Percentiles rank a stretch among this genome's conserved stretches.
Conservation (phyloP, 768 basidiomycete genomes). For the Suillus americanus region DNA sequence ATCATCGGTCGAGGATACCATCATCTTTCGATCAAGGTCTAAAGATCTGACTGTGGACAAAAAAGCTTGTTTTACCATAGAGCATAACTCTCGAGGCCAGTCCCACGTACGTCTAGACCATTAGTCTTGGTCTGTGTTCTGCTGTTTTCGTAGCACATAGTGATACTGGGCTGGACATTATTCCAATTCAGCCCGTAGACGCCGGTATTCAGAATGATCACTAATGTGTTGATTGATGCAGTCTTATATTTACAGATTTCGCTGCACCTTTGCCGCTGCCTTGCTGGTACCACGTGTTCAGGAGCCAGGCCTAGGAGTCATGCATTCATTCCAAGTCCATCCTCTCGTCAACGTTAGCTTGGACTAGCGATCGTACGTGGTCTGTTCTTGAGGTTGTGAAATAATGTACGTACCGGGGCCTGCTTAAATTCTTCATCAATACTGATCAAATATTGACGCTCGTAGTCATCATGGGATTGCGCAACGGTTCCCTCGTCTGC, state of each 20-base stretch:
- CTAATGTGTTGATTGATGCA: too few species aligned
- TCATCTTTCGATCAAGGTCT: background rate
- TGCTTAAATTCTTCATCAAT: background rate
- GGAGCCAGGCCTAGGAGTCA: background rate
- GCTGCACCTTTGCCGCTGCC: too few species aligned
- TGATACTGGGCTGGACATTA: too few species aligned
- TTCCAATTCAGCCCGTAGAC: too few species aligned
- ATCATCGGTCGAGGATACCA: background rate
- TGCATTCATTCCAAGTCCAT: background rate
- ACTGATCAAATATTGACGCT: background rate
- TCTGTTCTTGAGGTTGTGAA: background rate
- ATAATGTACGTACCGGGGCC: background rate
- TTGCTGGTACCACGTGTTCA: background rate
- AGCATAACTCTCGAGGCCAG: background rate
- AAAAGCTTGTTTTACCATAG: too few species aligned
- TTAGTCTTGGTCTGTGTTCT: background rate
- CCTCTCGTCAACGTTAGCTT: background rate
- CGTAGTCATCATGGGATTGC: background rate
- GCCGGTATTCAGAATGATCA: too few species aligned
- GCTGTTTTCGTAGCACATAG: too few species aligned
- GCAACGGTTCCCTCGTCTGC: slow-evolving; percentile 2
- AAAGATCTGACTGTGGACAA: background rate
- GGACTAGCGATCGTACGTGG: background rate
- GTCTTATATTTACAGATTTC: too few species aligned
- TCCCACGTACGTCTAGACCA: background rate